Percentiles rank a stretch among this genome's conserved stretches.
phyloP scores from a whole-genome alignment of 257 asterid species.

The Nicotiana tabacum region DNA sequence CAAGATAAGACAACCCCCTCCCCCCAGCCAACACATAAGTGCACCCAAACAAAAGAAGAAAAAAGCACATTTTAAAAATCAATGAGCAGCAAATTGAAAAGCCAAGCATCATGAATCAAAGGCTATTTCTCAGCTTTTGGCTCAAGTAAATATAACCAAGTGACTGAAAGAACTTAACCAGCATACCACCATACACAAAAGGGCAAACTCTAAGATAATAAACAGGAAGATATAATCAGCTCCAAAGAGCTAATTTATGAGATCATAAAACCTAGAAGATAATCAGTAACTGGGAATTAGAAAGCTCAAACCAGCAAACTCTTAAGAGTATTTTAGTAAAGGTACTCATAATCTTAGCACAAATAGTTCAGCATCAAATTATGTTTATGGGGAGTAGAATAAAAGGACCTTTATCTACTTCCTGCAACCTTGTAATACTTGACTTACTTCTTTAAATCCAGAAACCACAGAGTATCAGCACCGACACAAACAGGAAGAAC shows the following conservation, averaged over 20 bases:
- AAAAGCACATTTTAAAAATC: background rate
- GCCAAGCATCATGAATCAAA: background rate
- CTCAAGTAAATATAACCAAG: background rate
- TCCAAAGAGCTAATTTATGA: slow-evolving; percentile 14
- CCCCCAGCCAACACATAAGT: background rate
- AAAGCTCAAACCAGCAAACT: slow-evolving; percentile 32
- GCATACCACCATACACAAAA: background rate
- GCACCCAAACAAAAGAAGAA: background rate
- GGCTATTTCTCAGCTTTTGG: background rate
- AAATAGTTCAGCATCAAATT: slow-evolving; percentile 32
- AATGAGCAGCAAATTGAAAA: background rate
- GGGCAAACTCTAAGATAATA: background rate
- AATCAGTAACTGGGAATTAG: slow-evolving; percentile 10
- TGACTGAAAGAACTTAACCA: background rate
- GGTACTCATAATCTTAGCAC: slow-evolving; percentile 27
- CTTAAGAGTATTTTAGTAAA: slow-evolving; percentile 30
- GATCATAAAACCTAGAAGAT: slow-evolving; percentile 17
- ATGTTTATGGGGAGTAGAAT: slow-evolving; percentile 25
- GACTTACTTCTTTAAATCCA: slow-evolving; percentile 60
- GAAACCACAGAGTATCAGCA: slow-evolving; percentile 28
- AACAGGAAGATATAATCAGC: slow-evolving; percentile 5
- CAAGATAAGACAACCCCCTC: background rate
- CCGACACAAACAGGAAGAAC: slow-evolving; percentile 31
- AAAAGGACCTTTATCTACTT: slow-evolving; percentile 32
- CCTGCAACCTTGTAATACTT: slow-evolving; percentile 33